These are phyloP conservation scores for Trichoderma guizhouense DNA, from an alignment of 2,329 filamentous ascomycete species.

Conservation along the genomic window DNA sequence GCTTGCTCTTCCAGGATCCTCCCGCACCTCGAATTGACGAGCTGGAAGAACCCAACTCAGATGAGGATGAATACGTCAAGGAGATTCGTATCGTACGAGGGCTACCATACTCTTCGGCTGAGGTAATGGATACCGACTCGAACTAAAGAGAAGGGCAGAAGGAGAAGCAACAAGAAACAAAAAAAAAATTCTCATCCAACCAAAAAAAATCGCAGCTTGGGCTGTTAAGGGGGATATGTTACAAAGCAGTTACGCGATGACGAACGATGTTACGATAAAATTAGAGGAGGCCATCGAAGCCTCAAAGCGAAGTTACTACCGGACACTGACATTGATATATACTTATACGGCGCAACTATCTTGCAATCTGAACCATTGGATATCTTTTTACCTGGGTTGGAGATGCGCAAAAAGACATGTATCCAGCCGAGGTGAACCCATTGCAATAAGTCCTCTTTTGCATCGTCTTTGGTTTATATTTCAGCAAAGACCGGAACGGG, in stretches of 20 bases:
- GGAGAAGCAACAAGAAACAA: neutral
- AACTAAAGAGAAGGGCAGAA: conserved; percentile 18
- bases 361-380: neutral
- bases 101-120: conserved; percentile 48
- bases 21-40: conserved; percentile 51
- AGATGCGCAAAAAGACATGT: neutral
- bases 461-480: conserved; percentile 18
- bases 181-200: neutral
- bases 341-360: neutral
- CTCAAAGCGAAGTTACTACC: neutral
- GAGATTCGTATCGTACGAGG: conserved; percentile 45
- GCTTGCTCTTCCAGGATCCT: conserved; percentile 48
- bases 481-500: neutral
- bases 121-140: conserved; percentile 50
- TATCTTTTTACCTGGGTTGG: neutral
- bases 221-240: neutral
- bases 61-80: conserved; percentile 42
- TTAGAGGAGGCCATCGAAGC: conserved; percentile 5
- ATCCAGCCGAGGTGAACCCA: conserved; percentile 2
- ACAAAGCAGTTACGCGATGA: neutral
- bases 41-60: conserved; percentile 50
- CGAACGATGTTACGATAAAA: conserved; percentile 15
- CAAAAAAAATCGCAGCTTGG: neutral
- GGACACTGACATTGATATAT: conserved; percentile 2
- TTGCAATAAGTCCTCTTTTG: neutral